Conservation (phyloP, 345 rosid genomes). For the Citrus australasica region DNA sequence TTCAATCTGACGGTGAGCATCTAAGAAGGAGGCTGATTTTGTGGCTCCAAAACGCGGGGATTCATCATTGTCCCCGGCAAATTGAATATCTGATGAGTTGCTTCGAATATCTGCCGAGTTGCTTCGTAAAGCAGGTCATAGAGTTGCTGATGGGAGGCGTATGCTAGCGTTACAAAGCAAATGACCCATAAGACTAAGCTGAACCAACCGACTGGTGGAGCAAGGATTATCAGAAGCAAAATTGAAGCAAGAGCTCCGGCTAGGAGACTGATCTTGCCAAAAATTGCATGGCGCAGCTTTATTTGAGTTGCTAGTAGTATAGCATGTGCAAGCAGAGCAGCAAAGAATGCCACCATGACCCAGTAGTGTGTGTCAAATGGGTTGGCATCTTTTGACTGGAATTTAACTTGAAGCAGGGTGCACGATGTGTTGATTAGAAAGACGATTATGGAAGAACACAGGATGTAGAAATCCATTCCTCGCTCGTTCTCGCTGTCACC, state of each 20-base stretch:
- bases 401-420: conserved; percentile 6
- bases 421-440: not conserved
- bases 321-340: not conserved
- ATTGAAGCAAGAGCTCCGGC: conserved; percentile 7
- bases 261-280: not conserved
- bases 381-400: not conserved
- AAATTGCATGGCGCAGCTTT: not conserved
- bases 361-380: not conserved
- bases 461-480: not conserved
- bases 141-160: not conserved
- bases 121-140: not conserved
- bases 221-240: not conserved
- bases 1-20: not conserved
- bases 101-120: not conserved
- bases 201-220: not conserved
- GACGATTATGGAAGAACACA: not conserved
- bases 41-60: not conserved
- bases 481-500: not conserved
- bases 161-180: not conserved
- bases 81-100: too few species aligned
- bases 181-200: not conserved
- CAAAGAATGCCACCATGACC: conserved; percentile 4
- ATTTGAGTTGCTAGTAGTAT: not conserved
- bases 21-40: not conserved
- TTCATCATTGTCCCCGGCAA: not conserved